Evolutionary conservation across 345 rosid species (phyloP), one percentile per base, ranked within the genome.

Genomic region (Alliaria petiolata): DNA sequence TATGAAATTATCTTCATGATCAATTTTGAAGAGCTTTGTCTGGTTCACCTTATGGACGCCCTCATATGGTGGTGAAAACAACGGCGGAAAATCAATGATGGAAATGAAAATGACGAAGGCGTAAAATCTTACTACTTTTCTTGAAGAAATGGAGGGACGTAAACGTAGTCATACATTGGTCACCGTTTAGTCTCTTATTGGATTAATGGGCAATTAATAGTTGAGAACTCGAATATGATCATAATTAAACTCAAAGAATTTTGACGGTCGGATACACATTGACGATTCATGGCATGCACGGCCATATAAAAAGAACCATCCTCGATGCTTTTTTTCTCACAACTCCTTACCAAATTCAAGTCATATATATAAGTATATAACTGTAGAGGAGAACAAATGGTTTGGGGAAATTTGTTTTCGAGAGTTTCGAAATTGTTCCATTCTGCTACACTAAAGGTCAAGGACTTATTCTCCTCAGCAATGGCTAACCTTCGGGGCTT

Each of bases 401-500:
- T 53, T 67, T 53, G 62, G 71, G 3, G 33, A 28, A 52, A 40
- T 40, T 51, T 67, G 12, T 19, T 40, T 40, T 28, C 50, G 13
- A 67, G 31, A 9, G 71, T 67, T 53, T 40, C 42, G 3, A 67
- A 67, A 53, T 67, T 61, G 71, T 67, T 66, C n/a, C 13, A 12
- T 17, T 57, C 34, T 51, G 56, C 34, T 5, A 51, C 26, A 13
- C 26, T 13, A 15, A 51, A 26, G 38, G 58, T 53, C 19, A 17
- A 30, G 28, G 11, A 53, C 39, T 53, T 12, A 31, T 17, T 31
- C 22, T 53, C 59, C 38, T 14, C 72, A 19, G 33, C 63, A 2
- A 19, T 7, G 3, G 35, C 43, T 14, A 67, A 3, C 25, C 45
- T 68, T 42, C 55, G 72, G 6, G 15, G 14, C 8, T 54, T 43